phyloP scores from a whole-genome alignment of 1,284 basidiomycete species.

The Volvariella surrecta region DNA sequence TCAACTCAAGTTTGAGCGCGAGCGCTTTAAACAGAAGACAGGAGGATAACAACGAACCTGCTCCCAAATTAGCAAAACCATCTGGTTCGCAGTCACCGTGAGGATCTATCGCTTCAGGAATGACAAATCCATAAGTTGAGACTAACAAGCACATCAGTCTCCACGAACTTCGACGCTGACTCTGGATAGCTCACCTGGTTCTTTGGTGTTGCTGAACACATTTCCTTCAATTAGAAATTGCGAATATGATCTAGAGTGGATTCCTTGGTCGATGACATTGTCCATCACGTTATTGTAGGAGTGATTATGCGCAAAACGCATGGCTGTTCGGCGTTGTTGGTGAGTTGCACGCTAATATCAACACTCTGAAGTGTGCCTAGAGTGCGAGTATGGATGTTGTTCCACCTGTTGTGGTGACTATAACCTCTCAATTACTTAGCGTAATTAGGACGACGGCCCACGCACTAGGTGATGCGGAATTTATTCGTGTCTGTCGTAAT shows the following conservation, averaged over 20 bases:
- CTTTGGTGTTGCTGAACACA: slow-evolving; percentile 16
- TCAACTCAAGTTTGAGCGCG: neutral
- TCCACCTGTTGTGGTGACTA: slow-evolving; percentile 17
- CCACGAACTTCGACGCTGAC: neutral
- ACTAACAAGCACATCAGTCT: slow-evolving; percentile 7
- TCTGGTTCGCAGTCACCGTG: slow-evolving; percentile 16
- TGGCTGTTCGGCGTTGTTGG: slow-evolving; percentile 7
- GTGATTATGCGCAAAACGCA: slow-evolving; percentile 15
- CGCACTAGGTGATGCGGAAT: slow-evolving; percentile 18
- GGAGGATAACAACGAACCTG: slow-evolving; percentile 11
- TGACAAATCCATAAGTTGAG: slow-evolving; percentile 17
- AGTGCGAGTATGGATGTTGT: slow-evolving; percentile 17
- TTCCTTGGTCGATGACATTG: slow-evolving; percentile 16
- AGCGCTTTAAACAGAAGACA: too few relatives aligned
- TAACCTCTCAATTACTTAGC: neutral
- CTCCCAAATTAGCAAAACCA: slow-evolving; percentile 17
- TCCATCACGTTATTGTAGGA: slow-evolving; percentile 17
- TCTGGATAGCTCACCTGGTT: slow-evolving; percentile 14
- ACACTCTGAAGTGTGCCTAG: slow-evolving; percentile 11
- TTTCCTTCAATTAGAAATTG: slow-evolving; percentile 18
- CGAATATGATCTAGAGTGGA: slow-evolving; percentile 15
- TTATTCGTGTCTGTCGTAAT: slow-evolving; percentile 15
- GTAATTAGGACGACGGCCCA: neutral
- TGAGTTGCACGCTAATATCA: neutral
- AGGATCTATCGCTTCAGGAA: slow-evolving; percentile 15